Conservation (phyloP, 2,329 filamentous ascomycete species). For the Eutypa lata region DNA sequence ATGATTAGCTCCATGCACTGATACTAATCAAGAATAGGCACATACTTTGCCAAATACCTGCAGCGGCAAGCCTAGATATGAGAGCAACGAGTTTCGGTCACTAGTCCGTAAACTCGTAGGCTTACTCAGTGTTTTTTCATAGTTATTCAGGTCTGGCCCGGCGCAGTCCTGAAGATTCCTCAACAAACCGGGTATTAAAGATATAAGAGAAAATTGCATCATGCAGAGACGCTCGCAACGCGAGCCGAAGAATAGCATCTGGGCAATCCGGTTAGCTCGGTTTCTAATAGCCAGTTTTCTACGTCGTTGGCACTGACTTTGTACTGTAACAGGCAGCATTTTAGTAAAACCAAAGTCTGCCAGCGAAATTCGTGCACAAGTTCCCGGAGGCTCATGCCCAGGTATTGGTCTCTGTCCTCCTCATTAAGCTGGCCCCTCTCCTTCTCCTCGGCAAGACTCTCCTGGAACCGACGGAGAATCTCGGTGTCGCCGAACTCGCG, state of each 20-base stretch:
- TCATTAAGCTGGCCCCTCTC: slow-evolving; percentile 53
- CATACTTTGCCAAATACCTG: slow-evolving; percentile 89
- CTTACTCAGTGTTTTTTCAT: slow-evolving; percentile 70
- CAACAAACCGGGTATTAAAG: slow-evolving; percentile 88
- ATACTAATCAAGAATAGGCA: background rate
- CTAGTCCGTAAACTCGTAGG: slow-evolving; percentile 87
- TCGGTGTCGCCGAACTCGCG: slow-evolving; percentile 87
- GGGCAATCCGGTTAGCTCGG: slow-evolving; percentile 9
- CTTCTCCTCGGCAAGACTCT: slow-evolving; percentile 73
- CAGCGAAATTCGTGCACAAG: slow-evolving; percentile 92
- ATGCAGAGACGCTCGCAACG: slow-evolving; percentile 94
- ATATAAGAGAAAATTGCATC: slow-evolving; percentile 96
- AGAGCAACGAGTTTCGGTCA: slow-evolving; percentile 82
- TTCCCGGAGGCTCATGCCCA: slow-evolving; percentile 85
- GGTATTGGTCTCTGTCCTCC: slow-evolving; percentile 78
- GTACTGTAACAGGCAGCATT: slow-evolving; percentile 88
- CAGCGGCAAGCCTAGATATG: slow-evolving; percentile 91
- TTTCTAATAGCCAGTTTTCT: background rate
- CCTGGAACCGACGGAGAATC: slow-evolving; percentile 86
- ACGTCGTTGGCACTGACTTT: slow-evolving; percentile 58
- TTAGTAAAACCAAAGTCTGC: slow-evolving; percentile 90
- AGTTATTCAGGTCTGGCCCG: slow-evolving; percentile 84
- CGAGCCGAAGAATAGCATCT: slow-evolving; percentile 99
- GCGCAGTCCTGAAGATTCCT: slow-evolving; percentile 92
- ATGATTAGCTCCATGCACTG: slow-evolving; percentile 4